Evolutionary conservation across 1,139 yeast species (phyloP), one percentile per base, ranked within the genome.

Genomic region (Hyphopichia wangnamkhiaoensis): DNA sequence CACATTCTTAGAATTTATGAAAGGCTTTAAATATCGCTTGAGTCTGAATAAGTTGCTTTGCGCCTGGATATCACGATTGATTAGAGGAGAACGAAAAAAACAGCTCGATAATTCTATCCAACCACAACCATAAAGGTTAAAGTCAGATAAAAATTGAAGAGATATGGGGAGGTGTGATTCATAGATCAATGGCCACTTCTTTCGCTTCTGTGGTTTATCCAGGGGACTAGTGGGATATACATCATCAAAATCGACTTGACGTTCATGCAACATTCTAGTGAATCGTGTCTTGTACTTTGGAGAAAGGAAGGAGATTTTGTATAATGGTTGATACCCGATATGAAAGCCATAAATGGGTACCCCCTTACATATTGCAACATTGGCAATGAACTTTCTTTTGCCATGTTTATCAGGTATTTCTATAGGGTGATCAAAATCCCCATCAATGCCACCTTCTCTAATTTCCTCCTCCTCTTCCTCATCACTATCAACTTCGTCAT

Each of bases 311-410:
- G 80, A 75, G 3, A 93, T 77, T 56, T 89, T 90, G 52, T 85
- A 77, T 54, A 79, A 85, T 1, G 78, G 64, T 15, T 65, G 54
- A 67, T 80, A 76, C 0, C 90, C 91, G 3, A 80, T 72, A 49
- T 79, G 80, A 56, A 76, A 90, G 0, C 98, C 98, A 57, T 93
- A 93, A 38, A 90, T 83, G 0, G 95, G 93, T 0, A 79, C 71
- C 0, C 84, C 97, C 48, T 82, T 82, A 40, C 95, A 85, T 0
- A 88, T 58, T 0, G 82, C 68, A 0, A 90, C 76, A 37, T 77
- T 73, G 0, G 95, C 88, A 31, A 93, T 73, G 55, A 73, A 86
- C 33, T 63, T 46, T 52, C 70, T 40, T 34, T 21, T 31, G 15
- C 10, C 13, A 3, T 12, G 10, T n/a, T n/a, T n/a, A n/a, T n/a